Evolutionary conservation across 805 yeast genomes (phyloP), one percentile per base, ranked within the genome.

Genomic region (Yarrowia divulgata): DNA sequence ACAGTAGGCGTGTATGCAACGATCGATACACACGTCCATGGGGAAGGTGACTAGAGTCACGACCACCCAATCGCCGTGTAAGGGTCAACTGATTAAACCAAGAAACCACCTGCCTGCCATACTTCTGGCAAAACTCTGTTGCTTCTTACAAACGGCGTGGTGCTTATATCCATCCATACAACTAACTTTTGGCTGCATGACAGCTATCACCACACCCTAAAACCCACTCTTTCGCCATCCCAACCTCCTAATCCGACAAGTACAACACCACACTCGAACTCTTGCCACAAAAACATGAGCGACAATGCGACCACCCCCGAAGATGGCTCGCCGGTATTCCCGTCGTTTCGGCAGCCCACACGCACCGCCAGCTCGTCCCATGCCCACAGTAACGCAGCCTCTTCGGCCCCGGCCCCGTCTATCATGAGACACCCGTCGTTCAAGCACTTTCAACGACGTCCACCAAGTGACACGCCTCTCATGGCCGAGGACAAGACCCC

Each of bases 271-370:
- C 64, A 32, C 10, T 8, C 32, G 8, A 16, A n/a, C 23, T 7
- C 29, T 35, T 18, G 57, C 29, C 60, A 54, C 60, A 54, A 19
- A 29, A 37, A 19, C 37, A 57, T 57, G 63, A 40, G 48, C 63
- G 63, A 57, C 63, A 57, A 57, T 23, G 63, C 63, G 48, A 57
- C 63, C 48, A 57, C 63, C 29, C 63, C 63, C 23, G 63, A 57
- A 42, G 63, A 57, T 42, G 63, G 63, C 48, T 57, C 63, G 46
- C 63, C 66, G 23, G 52, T 45, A n/a, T 60, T 60, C 8, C 66
- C 66, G 12, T 34, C 52, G 40, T 60, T 60, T 34, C 19, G 52
- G 18, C 66, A 43, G 42, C 66, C 66, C 35, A 39, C 45, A 0
- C 34, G 64, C 4, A 1, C 64, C 1, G 8, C 37, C 16, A 29